phyloP scores from a whole-genome alignment of 352 stramenopile genomes.

The Phytophthora meadii region DNA sequence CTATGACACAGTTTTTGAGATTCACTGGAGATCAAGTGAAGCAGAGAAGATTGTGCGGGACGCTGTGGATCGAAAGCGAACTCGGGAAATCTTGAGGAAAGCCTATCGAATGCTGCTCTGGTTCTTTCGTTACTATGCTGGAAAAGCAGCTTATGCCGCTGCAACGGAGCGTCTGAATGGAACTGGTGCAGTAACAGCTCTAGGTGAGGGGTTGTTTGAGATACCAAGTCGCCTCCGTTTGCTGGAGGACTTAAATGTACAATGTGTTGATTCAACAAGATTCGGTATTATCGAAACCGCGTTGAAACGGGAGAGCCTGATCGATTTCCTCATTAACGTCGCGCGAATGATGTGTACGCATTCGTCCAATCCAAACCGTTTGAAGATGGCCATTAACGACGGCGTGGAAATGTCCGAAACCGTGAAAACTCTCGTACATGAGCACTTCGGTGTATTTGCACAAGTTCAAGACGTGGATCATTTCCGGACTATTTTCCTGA shows the following conservation, averaged over 20 bases:
- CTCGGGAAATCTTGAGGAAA: constrained; percentile 45
- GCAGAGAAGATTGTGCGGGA: constrained; percentile 66
- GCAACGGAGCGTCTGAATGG: constrained; percentile 14
- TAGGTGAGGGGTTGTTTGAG: constrained; percentile 49
- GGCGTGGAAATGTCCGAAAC: constrained; percentile 69
- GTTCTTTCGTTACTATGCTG: constrained; percentile 71
- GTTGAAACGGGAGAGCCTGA: constrained; percentile 51
- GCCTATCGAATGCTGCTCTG: constrained; percentile 67
- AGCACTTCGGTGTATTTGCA: constrained; percentile 65
- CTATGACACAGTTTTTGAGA: constrained; percentile 60
- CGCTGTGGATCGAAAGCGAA: constrained; percentile 70
- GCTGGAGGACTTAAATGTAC: constrained; percentile 71
- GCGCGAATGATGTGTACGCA: constrained; percentile 58
- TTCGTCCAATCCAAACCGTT: constrained; percentile 36
- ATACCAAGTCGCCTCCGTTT: constrained; percentile 55
- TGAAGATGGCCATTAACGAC: constrained; percentile 53
- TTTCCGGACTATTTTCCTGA: constrained; percentile 65
- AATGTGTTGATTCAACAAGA: constrained; percentile 49
- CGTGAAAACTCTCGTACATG: constrained; percentile 52
- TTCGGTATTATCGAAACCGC: constrained; percentile 58
- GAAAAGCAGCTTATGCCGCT: constrained; percentile 20
- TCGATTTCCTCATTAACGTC: constrained; percentile 58
- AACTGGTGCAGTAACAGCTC: background rate
- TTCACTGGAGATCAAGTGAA: constrained; percentile 58
- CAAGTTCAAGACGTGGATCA: constrained; percentile 71